Conservation (phyloP, 345 rosid species). For the Angophora floribunda region DNA sequence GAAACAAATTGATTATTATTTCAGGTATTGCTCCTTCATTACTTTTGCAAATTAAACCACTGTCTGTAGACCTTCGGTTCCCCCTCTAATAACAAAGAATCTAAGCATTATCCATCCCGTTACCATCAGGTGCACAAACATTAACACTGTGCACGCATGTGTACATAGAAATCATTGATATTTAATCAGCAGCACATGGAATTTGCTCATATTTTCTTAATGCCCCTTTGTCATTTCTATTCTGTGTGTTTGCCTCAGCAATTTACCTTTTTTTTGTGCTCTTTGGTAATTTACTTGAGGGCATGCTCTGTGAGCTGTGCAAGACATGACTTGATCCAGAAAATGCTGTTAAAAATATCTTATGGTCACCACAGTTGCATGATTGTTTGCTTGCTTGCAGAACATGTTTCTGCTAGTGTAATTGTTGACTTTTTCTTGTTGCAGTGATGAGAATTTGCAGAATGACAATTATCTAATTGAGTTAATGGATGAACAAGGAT, state of each 20-base stretch:
- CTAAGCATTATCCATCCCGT: not conserved
- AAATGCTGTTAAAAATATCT: not conserved
- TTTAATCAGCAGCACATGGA: not conserved
- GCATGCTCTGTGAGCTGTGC: not conserved
- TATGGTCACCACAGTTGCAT: not conserved
- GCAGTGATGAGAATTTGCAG: conserved; percentile 85
- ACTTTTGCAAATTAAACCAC: not conserved
- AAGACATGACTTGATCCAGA: not conserved
- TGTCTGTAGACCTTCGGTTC: not conserved
- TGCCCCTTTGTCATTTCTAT: not conserved
- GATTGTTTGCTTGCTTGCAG: not conserved
- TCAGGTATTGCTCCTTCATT: conserved; percentile 43
- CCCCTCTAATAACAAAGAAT: not conserved
- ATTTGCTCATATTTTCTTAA: not conserved
- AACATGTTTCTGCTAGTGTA: not conserved
- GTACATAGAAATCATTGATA: not conserved
- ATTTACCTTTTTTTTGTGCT: not conserved
- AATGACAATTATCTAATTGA: conserved; percentile 56
- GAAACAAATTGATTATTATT: conserved; percentile 88
- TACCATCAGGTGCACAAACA: not conserved
- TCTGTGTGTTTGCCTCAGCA: not conserved
- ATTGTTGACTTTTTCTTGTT: conserved; percentile 11
- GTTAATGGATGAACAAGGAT: conserved; percentile 90
- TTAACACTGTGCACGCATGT: not conserved
- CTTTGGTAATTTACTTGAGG: not conserved